These are phyloP conservation scores for Pyricularia sp. DNA, from an alignment of 2,329 filamentous ascomycete species.

Conservation along the genomic window DNA sequence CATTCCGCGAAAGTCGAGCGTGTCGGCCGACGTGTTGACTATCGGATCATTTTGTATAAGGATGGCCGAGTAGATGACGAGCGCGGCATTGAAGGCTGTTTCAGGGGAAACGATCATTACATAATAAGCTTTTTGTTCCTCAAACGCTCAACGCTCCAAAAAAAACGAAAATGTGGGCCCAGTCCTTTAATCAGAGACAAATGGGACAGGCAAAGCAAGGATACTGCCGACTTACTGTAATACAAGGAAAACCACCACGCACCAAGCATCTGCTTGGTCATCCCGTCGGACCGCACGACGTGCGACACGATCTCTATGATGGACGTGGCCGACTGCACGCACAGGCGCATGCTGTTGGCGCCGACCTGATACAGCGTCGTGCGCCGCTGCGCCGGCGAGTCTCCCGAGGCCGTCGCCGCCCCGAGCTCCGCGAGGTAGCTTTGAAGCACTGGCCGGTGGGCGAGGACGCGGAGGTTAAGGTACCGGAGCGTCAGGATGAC, in stretches of 20 bases:
- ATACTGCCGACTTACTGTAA: constrained; percentile 14
- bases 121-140: background rate
- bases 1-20: background rate
- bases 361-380: constrained; percentile 9
- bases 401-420: background rate
- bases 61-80: constrained; percentile 7
- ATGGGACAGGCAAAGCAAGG: background rate
- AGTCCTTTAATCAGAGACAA: background rate
- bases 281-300: constrained; percentile 7
- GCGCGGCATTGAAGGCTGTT: constrained; percentile 11
- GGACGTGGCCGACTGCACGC: constrained; percentile 12
- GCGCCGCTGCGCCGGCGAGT: constrained; percentile 1
- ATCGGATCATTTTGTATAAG: background rate
- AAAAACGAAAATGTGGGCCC: too few species aligned
- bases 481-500: constrained; percentile 24
- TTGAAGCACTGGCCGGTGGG: constrained; percentile 17
- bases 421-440: constrained; percentile 8
- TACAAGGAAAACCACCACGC: constrained; percentile 20
- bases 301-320: constrained; percentile 12
- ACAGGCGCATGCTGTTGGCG: constrained; percentile 11
- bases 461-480: constrained; percentile 19
- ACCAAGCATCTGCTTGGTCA: constrained; percentile 12
- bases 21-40: background rate
- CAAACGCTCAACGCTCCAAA: too few species aligned
- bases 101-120: background rate